Conservation (phyloP, 2,329 filamentous ascomycete genomes). For the Phialophora verrucosa region DNA sequence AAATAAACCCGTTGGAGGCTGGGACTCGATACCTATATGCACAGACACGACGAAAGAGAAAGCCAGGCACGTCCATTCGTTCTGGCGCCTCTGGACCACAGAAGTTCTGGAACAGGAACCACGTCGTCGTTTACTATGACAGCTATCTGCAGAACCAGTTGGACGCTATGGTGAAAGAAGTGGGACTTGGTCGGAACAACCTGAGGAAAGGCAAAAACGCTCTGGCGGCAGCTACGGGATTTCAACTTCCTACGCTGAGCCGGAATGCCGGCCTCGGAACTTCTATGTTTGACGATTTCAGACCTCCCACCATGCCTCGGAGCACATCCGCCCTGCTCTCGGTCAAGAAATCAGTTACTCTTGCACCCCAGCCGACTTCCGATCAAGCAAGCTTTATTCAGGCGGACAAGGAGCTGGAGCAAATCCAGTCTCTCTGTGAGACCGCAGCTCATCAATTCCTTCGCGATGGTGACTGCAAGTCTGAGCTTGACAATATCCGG, state of each 20-base stretch:
- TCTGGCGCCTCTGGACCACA: conserved; percentile 43
- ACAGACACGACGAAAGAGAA: conserved; percentile 46
- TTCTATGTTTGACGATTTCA: conserved; percentile 23
- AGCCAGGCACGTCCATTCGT: conserved; percentile 44
- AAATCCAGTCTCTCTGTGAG: conserved; percentile 81
- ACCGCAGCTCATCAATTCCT: conserved; percentile 86
- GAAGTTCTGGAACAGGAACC: conserved; percentile 73
- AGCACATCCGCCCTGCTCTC: conserved; percentile 19
- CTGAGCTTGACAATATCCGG: conserved; percentile 74
- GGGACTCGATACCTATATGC: conserved; percentile 39
- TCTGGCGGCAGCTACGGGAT: conserved; percentile 63
- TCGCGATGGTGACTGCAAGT: conserved; percentile 82
- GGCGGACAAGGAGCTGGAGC: conserved; percentile 78
- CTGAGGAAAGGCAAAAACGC: conserved; percentile 85
- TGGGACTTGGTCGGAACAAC: conserved; percentile 79
- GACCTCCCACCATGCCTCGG: conserved; percentile 22
- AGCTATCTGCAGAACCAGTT: conserved; percentile 83
- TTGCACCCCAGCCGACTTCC: conserved; percentile 15
- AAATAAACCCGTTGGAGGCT: conserved; percentile 36
- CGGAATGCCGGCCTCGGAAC: conserved; percentile 15
- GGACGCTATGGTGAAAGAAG: conserved; percentile 79
- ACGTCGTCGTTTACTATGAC: conserved; percentile 92
- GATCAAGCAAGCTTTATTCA: conserved; percentile 71
- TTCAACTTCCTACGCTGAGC: conserved; percentile 30
- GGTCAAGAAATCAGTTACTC: conserved; percentile 17